A percentile compares a stretch with the other conserved stretches of the same genome.
Evolutionary conservation across 441 rosid species (phyloP).

Genomic region (Adansonia madagascariensis): DNA sequence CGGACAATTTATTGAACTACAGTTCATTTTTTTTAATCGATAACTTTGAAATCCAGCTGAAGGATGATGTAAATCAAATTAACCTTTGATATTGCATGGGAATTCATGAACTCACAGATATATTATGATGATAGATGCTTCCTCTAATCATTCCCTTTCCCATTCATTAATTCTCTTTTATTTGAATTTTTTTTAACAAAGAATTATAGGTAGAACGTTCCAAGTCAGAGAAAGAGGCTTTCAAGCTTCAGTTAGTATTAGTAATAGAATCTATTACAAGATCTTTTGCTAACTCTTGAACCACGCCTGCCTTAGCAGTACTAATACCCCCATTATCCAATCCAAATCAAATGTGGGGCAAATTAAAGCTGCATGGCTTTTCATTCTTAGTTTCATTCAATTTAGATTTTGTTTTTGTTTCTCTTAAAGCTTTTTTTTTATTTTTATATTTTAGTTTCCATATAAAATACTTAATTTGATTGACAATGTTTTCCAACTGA

Average conservation of each 20-base stretch:
- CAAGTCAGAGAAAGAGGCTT: slow-evolving; percentile 24
- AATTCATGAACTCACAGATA: not conserved
- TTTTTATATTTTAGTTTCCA: not conserved
- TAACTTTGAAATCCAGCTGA: not conserved
- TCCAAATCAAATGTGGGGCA: not conserved
- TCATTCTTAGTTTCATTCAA: not conserved
- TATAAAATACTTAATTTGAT: too few relatives aligned
- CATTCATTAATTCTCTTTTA: not conserved
- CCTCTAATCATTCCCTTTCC: not conserved
- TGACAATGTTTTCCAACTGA: not conserved
- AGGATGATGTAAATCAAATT: not conserved
- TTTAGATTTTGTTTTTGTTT: too few relatives aligned
- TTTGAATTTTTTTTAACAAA: not conserved
- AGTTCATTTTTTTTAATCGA: too few relatives aligned
- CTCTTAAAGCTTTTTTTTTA: not conserved
- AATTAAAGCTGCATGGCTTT: not conserved
- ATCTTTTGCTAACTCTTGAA: slow-evolving; percentile 40
- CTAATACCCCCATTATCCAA: not conserved
- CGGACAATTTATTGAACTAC: too few relatives aligned
- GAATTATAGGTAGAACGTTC: not conserved
- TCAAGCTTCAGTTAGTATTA: slow-evolving; percentile 21
- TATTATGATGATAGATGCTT: not conserved
- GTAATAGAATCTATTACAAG: slow-evolving; percentile 44
- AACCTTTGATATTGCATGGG: not conserved
- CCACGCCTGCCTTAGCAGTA: slow-evolving; percentile 30